Evolutionary conservation across 306 rosid species (phyloP).

Genomic region (Senna tora): DNA sequence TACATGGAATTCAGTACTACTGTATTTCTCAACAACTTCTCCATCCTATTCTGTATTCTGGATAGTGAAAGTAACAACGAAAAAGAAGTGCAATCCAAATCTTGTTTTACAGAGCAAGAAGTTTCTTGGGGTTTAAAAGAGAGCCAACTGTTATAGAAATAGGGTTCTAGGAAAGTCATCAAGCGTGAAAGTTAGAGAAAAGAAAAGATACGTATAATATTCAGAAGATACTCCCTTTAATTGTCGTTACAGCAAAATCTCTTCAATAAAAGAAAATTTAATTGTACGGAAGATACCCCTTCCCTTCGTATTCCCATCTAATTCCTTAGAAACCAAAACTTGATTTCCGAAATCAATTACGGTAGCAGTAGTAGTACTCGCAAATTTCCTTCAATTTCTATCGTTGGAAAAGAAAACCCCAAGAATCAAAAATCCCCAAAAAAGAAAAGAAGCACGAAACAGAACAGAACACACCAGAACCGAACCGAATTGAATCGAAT

Average conservation of each 20-base stretch:
- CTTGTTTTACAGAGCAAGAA: background rate
- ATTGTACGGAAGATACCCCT: background rate
- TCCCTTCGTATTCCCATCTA: background rate
- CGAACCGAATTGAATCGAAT: conserved; percentile 18
- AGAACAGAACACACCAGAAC: background rate
- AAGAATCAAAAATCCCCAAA: conserved; percentile 22
- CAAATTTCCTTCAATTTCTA: background rate
- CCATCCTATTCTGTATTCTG: background rate
- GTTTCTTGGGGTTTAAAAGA: background rate
- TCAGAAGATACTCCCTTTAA: background rate
- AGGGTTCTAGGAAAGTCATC: background rate
- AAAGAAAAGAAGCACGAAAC: background rate
- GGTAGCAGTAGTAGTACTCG: background rate
- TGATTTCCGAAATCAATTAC: background rate
- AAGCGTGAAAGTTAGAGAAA: background rate
- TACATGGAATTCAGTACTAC: no score
- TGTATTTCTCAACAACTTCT: no score
- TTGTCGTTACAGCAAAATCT: background rate
- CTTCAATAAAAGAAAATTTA: background rate
- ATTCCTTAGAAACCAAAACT: conserved; percentile 14
- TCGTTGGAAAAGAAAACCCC: background rate
- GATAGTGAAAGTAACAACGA: background rate
- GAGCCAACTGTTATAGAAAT: background rate
- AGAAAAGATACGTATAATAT: background rate
- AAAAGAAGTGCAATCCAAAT: background rate